phyloP scores from a whole-genome alignment of 1,284 basidiomycete species.

The Pisolithus thermaeus region DNA sequence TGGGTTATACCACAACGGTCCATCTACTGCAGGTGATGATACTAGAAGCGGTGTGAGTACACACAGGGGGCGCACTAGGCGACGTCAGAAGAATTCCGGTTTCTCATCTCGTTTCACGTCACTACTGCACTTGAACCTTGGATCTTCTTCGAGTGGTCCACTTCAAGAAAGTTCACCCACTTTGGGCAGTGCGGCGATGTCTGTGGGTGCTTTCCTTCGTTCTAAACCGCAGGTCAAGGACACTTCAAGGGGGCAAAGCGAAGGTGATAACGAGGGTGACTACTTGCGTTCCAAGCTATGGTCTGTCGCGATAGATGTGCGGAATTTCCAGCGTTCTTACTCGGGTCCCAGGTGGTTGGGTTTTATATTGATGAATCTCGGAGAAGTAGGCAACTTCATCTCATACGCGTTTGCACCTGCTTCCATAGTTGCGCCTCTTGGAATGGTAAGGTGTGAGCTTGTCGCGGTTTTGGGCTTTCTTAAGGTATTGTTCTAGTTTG shows the following conservation, averaged over 20 bases:
- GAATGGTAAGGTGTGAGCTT: slow-evolving; percentile 59
- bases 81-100: slow-evolving; percentile 17
- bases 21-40: slow-evolving; percentile 16
- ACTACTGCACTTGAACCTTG: slow-evolving; percentile 4
- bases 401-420: slow-evolving; percentile 89
- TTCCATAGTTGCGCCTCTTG: slow-evolving; percentile 90
- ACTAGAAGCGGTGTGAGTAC: slow-evolving; percentile 24
- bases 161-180: slow-evolving; percentile 1
- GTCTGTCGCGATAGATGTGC: slow-evolving; percentile 33
- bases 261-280: slow-evolving; percentile 45
- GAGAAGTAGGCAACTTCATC: slow-evolving; percentile 88
- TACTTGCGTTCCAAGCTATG: slow-evolving; percentile 84
- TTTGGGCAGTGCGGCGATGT: slow-evolving; percentile 20
- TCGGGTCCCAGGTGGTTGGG: slow-evolving; percentile 77
- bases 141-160: slow-evolving; percentile 7
- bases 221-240: slow-evolving; percentile 9
- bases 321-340: background rate
- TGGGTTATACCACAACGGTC: slow-evolving; percentile 8
- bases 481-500: slow-evolving; percentile 46
- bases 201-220: slow-evolving; percentile 26
- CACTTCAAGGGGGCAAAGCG: background rate
- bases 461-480: background rate
- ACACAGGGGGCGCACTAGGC: slow-evolving; percentile 12
- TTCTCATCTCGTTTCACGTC: slow-evolving; percentile 22
- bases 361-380: slow-evolving; percentile 84